Evolutionary conservation across 148 eudicot species (phyloP).

Genomic region (Agrostemma githago): DNA sequence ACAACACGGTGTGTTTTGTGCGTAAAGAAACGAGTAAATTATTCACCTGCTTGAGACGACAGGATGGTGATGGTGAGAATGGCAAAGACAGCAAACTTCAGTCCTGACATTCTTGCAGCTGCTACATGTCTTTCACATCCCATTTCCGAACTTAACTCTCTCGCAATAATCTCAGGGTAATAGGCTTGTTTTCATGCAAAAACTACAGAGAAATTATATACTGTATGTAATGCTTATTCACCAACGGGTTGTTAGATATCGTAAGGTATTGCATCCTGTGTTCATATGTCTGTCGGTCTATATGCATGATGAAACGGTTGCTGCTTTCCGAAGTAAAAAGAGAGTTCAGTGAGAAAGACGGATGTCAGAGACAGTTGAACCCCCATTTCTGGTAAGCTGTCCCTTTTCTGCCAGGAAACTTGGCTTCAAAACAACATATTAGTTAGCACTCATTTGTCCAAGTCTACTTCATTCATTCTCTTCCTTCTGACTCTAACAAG

Average conservation of each 20-base stretch:
- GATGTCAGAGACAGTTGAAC: slow-evolving; percentile 20
- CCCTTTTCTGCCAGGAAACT: slow-evolving; percentile 19
- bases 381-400: slow-evolving; percentile 16
- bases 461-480: too few species aligned
- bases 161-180: too few species aligned
- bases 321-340: slow-evolving; percentile 21
- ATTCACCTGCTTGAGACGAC: slow-evolving; percentile 21
- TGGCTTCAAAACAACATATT: slow-evolving; percentile 17
- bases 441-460: not conserved
- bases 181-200: too few species aligned
- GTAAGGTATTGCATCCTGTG: slow-evolving; percentile 2
- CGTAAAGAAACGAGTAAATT: not conserved
- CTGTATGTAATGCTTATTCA: slow-evolving; percentile 1
- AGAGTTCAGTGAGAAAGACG: slow-evolving; percentile 18
- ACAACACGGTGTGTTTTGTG: not conserved
- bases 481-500: not conserved
- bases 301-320: slow-evolving; percentile 5
- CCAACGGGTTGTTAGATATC: slow-evolving; percentile 24
- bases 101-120: not conserved
- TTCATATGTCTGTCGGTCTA: slow-evolving; percentile 7
- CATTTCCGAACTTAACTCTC: slow-evolving; percentile 19
- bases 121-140: not conserved
- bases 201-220: not conserved
- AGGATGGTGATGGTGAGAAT: slow-evolving; percentile 14
- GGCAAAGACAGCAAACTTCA: slow-evolving; percentile 16